Conservation (phyloP, 257 asterid genomes). For the Rubia yunnanensis region DNA sequence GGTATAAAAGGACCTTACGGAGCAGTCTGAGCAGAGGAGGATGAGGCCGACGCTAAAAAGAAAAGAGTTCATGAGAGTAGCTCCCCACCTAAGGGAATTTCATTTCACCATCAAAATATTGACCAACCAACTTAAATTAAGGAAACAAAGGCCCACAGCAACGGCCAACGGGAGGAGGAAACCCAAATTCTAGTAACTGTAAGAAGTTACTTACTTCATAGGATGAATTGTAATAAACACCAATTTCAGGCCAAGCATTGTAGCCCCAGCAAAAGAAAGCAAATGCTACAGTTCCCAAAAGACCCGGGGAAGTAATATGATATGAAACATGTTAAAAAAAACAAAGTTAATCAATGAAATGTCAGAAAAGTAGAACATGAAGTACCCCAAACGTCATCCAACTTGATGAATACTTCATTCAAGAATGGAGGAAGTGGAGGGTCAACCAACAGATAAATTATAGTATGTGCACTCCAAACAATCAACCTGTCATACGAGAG, state of each 20-base stretch:
- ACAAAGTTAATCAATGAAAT: constrained; percentile 10
- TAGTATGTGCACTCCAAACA: constrained; percentile 89
- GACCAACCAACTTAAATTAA: constrained; percentile 6
- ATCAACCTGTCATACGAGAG: constrained; percentile 54
- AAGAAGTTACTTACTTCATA: constrained; percentile 59
- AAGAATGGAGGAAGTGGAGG: constrained; percentile 92
- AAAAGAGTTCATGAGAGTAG: constrained; percentile 87
- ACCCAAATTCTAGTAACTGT: constrained; percentile 3
- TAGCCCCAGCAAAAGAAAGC: constrained; percentile 99
- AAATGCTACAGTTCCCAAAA: constrained; percentile 92
- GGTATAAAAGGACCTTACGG: constrained; percentile 55
- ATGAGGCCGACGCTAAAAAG: constrained; percentile 87
- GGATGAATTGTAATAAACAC: constrained; percentile 95
- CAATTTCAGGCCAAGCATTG: constrained; percentile 90
- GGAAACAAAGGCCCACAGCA: constrained; percentile 2
- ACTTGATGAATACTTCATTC: constrained; percentile 80
- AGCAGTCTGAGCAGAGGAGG: constrained; percentile 86
- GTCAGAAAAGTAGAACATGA: constrained; percentile 9
- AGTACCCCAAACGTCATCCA: constrained; percentile 93
- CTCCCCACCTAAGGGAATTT: constrained; percentile 64
- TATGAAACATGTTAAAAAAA: background rate
- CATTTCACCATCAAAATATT: constrained; percentile 11
- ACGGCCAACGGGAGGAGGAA: background rate
- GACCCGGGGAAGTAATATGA: constrained; percentile 48
- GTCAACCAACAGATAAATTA: constrained; percentile 78